Percentiles rank a stretch among this genome's conserved stretches.
Conservation (phyloP, 257 asterid species). For the Nicotiana otophora region DNA sequence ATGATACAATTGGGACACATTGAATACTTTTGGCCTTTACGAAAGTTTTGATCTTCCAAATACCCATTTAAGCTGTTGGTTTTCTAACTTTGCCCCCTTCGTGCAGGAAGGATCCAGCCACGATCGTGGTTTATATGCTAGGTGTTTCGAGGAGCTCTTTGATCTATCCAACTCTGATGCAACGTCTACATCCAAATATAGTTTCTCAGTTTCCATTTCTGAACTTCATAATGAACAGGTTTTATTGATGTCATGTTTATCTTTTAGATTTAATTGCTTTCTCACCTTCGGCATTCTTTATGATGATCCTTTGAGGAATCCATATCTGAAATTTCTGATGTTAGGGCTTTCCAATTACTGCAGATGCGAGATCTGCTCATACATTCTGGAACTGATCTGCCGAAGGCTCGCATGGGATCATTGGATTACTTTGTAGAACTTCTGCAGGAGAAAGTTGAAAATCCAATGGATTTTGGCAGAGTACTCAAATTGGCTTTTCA, state of each 20-base stretch:
- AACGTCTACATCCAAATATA: constrained; percentile 71
- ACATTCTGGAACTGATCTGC: constrained; percentile 54
- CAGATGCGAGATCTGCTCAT: constrained; percentile 80
- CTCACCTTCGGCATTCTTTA: not conserved
- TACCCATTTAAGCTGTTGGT: not conserved
- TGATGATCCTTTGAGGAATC: constrained; percentile 6
- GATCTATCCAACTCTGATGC: constrained; percentile 93
- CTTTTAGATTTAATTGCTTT: constrained; percentile 9
- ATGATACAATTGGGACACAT: not conserved
- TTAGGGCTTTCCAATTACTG: constrained; percentile 30
- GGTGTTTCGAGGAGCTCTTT: constrained; percentile 96
- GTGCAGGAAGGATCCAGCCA: constrained; percentile 97
- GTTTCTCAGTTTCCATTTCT: constrained; percentile 78
- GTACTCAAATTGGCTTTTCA: constrained; percentile 76
- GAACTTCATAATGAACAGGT: constrained; percentile 96
- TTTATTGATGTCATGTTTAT: constrained; percentile 4
- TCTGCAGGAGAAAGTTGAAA: constrained; percentile 78
- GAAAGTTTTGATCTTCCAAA: not conserved
- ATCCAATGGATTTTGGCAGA: constrained; percentile 80
- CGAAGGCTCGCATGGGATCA: constrained; percentile 56
- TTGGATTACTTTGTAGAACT: constrained; percentile 55
- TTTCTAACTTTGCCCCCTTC: constrained; percentile 9
- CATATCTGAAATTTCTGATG: constrained; percentile 21
- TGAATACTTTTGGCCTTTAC: not conserved
- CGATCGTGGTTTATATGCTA: constrained; percentile 94